A percentile compares a stretch with the other conserved stretches of the same genome.
phyloP scores from a whole-genome alignment of 2,329 filamentous ascomycete species.

The Penicillium sp. region DNA sequence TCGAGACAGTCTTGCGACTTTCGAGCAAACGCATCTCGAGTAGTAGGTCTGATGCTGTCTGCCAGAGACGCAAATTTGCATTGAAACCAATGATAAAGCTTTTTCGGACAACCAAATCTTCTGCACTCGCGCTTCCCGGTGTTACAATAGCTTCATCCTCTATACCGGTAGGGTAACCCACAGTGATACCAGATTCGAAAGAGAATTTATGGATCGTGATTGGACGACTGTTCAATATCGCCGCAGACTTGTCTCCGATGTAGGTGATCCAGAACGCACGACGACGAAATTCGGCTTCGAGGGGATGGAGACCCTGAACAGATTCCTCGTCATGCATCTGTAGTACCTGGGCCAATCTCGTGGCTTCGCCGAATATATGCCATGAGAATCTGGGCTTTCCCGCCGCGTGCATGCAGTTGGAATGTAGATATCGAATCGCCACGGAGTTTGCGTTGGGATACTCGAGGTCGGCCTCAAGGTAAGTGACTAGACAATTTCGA shows the following conservation, averaged over 20 bases:
- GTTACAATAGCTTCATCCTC: conserved; percentile 28
- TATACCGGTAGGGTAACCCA: conserved; percentile 27
- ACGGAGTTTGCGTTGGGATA: conserved; percentile 50
- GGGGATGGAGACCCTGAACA: conserved; percentile 37
- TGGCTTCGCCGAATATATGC: conserved; percentile 53
- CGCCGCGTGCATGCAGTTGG: conserved; percentile 50
- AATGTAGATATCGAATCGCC: conserved; percentile 52
- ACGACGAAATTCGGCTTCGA: conserved; percentile 42
- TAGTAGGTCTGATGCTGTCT: conserved; percentile 46
- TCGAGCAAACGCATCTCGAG: conserved; percentile 38
- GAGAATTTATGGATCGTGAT: conserved; percentile 52
- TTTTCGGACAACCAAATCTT: conserved; percentile 18
- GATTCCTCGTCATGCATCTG: conserved; percentile 49
- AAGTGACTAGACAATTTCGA: conserved; percentile 43
- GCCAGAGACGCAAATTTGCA: conserved; percentile 48
- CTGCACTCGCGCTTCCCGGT: conserved; percentile 17
- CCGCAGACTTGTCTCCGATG: conserved; percentile 30
- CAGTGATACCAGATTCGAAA: conserved; percentile 48
- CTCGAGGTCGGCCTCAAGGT: conserved; percentile 50
- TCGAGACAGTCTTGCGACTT: conserved; percentile 5
- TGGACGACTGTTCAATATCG: conserved; percentile 43
- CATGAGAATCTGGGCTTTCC: conserved; percentile 51
- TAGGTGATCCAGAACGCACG: conserved; percentile 31
- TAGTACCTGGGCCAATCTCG: conserved; percentile 50
- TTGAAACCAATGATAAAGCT: conserved; percentile 49